Conservation (phyloP, 176 grass and related monocot species). For the Poa annua region DNA sequence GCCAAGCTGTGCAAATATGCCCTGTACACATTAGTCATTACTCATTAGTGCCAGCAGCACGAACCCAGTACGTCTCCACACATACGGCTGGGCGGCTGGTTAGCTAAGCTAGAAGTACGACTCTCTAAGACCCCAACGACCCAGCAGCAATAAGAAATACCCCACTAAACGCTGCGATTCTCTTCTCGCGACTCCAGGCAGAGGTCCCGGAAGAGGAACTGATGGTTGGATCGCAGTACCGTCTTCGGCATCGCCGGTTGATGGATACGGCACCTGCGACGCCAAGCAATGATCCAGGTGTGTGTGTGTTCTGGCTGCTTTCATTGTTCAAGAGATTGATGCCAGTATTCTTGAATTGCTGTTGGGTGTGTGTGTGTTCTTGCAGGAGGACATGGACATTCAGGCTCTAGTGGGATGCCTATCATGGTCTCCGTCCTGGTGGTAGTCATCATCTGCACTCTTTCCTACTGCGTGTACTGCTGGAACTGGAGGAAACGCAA, state of each 20-base stretch:
- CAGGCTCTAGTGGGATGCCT: conserved; percentile 50
- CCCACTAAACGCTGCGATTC: conserved; percentile 16
- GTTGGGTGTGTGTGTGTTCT: not conserved
- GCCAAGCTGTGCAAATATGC: conserved; percentile 32
- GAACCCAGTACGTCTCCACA: not conserved
- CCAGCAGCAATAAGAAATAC: conserved; percentile 3
- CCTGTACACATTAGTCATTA: conserved; percentile 20
- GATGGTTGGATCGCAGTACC: conserved; percentile 28
- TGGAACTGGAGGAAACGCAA: conserved; percentile 98
- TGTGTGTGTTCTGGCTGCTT: no score
- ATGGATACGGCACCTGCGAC: conserved; percentile 31
- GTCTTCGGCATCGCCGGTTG: conserved; percentile 46
- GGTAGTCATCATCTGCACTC: conserved; percentile 64
- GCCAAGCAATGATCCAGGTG: conserved; percentile 20
- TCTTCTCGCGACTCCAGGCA: conserved; percentile 28
- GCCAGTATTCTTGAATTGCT: not conserved
- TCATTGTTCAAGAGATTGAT: not conserved
- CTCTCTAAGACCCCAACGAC: conserved; percentile 36
- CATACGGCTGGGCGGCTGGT: not conserved
- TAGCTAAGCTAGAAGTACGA: conserved; percentile 27
- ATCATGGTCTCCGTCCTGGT: conserved; percentile 82
- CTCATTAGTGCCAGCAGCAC: conserved; percentile 29
- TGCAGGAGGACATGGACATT: conserved; percentile 50
- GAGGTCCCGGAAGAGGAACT: not conserved
- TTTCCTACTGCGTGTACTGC: conserved; percentile 83